Evolutionary conservation across 2,329 filamentous ascomycete species (phyloP), one percentile per base, ranked within the genome.

Genomic region (Juglanconis sp.): DNA sequence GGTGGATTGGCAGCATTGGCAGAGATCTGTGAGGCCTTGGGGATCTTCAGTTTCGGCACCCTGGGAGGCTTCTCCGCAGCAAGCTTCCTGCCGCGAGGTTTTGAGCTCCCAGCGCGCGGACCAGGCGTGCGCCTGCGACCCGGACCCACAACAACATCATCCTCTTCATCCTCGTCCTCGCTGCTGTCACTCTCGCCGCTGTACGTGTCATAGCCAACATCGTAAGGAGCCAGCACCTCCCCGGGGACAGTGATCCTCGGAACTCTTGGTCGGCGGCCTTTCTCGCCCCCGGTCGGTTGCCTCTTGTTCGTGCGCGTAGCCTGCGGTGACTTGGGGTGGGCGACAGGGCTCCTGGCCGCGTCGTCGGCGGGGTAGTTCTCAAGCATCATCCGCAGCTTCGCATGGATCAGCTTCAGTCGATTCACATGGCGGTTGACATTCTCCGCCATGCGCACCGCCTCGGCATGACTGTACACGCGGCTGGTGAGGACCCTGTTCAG

Each of bases 181-280:
- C 79, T 82, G 44, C 79, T 78, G 24, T 83, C 82, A 65, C 77
- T 81, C 13, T 79, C 79, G 30, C 81, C 82, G 51, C 76, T 82
- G 61, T 80, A 84, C 0, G 79, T 77, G 55, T 87, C 84, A 69
- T 86, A 87, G 61, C 87, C 84, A 31, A 87, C 72, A 58, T 88
- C 86, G 67, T 87, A 87, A 0, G 86, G 86, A 1, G 86, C 85
- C 51, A 88, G 76, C 8, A 88, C 86, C 69, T 88, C 85, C 49
- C 86, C 86, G 1, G 86, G 86, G 10, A 88, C 84, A 1, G 85
- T 88, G 50, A 88, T 87, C 47, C 82, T 78, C 5, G 85, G 84
- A 4, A 81, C 77, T 38, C 72, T 73, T 13, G 74, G 80, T 17
- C 77, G 76, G 36, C 76, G 77, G 36, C 77, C 72, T 67, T 76